Conservation (phyloP, 352 stramenopile species). For the Phytophthora melonis region DNA sequence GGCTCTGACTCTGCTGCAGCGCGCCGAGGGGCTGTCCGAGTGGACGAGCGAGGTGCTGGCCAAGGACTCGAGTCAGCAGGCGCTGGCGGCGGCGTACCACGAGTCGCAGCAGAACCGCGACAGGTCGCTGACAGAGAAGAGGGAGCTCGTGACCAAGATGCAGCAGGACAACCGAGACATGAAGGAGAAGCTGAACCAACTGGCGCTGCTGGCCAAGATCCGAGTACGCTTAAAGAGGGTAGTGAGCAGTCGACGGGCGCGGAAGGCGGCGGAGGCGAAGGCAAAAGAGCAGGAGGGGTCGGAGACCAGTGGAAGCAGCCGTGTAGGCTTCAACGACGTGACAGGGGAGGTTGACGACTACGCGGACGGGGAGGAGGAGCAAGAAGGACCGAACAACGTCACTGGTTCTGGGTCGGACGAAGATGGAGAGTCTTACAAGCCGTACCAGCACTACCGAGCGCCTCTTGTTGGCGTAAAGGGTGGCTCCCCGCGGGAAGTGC, state of each 20-base stretch:
- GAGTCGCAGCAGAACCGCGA: constrained; percentile 55
- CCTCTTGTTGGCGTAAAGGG: background rate
- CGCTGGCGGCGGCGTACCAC: constrained; percentile 56
- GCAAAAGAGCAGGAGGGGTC: constrained; percentile 7
- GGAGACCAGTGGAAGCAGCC: constrained; percentile 12
- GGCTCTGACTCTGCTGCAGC: constrained; percentile 77
- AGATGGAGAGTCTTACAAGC: constrained; percentile 14
- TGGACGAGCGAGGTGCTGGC: constrained; percentile 64
- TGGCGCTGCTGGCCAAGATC: constrained; percentile 67
- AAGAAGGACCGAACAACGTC: constrained; percentile 18
- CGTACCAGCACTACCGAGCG: constrained; percentile 16
- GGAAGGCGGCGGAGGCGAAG: constrained; percentile 50
- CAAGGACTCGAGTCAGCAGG: constrained; percentile 42
- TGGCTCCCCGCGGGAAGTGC: constrained; percentile 49
- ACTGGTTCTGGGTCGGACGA: constrained; percentile 33
- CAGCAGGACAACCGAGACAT: constrained; percentile 69
- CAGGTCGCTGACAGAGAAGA: constrained; percentile 60
- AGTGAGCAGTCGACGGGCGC: constrained; percentile 54
- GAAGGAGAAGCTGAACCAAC: constrained; percentile 68
- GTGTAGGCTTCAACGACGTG: constrained; percentile 38
- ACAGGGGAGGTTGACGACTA: constrained; percentile 31
- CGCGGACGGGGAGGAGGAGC: constrained; percentile 16
- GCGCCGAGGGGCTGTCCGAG: constrained; percentile 72
- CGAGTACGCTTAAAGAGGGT: constrained; percentile 58
- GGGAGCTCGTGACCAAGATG: constrained; percentile 69